Percentiles rank a stretch among this genome's conserved stretches.
phyloP scores from a whole-genome alignment of 208 protist species.

The Leptomonas pyrrhocoris region DNA sequence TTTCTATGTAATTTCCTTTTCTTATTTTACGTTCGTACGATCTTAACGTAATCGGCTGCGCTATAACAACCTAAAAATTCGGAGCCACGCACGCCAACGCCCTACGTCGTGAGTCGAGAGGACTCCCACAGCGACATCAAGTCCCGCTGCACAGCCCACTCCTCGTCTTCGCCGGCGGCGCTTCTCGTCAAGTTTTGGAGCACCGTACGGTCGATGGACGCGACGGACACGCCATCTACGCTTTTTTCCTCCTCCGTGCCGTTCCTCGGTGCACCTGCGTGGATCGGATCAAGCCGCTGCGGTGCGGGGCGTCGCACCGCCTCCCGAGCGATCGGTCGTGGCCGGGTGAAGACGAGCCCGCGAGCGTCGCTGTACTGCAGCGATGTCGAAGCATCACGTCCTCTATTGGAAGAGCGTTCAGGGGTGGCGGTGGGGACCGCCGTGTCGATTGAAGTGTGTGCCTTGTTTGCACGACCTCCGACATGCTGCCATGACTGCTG shows the following conservation, averaged over 20 bases:
- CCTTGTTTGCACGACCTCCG: background rate
- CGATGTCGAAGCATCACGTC: background rate
- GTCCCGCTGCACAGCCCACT: slow-evolving; percentile 37
- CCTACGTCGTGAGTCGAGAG: slow-evolving; percentile 5
- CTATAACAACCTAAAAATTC: background rate
- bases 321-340: background rate
- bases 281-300: background rate
- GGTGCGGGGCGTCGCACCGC: background rate
- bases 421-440: background rate
- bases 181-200: background rate
- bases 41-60: too few species aligned
- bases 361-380: slow-evolving; percentile 12
- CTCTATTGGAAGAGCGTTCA: background rate
- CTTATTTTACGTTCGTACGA: too few species aligned
- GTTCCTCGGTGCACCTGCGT: background rate
- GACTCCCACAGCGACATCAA: slow-evolving; percentile 34
- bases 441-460: background rate
- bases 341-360: slow-evolving; percentile 12
- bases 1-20: background rate
- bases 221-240: background rate
- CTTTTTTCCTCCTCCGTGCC: background rate
- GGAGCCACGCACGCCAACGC: too few species aligned
- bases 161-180: slow-evolving; percentile 1
- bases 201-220: slow-evolving; percentile 1
- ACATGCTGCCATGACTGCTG: background rate